phyloP scores from a whole-genome alignment of 2,329 filamentous ascomycete genomes.

The Cladosporium sp. region DNA sequence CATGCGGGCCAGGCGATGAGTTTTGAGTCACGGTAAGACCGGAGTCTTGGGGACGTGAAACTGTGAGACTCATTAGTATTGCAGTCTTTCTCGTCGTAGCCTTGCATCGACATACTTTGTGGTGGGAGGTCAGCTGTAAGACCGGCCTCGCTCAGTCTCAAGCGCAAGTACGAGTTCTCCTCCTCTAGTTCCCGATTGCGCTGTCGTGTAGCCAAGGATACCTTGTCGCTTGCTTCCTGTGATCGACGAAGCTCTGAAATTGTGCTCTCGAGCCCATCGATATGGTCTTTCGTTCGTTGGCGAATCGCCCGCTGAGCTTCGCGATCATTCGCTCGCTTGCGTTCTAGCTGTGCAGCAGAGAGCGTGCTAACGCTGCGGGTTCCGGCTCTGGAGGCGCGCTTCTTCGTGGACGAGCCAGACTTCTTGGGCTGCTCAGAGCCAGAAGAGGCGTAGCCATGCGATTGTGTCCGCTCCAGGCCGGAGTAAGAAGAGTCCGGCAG shows the following conservation, averaged over 20 bases:
- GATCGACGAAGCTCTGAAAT: constrained; percentile 54
- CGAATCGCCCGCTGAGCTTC: constrained; percentile 62
- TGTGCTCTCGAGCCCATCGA: constrained; percentile 57
- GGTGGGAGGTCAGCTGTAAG: constrained; percentile 29
- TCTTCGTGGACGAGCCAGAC: constrained; percentile 37
- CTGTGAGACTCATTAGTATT: constrained; percentile 20
- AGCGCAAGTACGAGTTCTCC: constrained; percentile 55
- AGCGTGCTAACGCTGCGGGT: constrained; percentile 59
- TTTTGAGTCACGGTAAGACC: constrained; percentile 26
- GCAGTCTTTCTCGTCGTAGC: neutral
- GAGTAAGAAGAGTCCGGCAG: constrained; percentile 23
- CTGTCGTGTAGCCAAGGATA: constrained; percentile 51
- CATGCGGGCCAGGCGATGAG: constrained; percentile 27
- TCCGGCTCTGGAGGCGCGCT: constrained; percentile 55
- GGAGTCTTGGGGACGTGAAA: constrained; percentile 26
- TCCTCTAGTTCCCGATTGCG: constrained; percentile 56
- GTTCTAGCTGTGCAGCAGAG: constrained; percentile 58
- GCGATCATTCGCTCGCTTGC: constrained; percentile 61
- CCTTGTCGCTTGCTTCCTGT: constrained; percentile 49
- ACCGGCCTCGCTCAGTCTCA: constrained; percentile 49
- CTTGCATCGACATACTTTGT: constrained; percentile 19
- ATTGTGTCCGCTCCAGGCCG: constrained; percentile 27
- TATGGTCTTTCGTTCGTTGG: constrained; percentile 60
- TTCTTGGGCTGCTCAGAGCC: constrained; percentile 27
- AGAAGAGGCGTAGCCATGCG: constrained; percentile 33